phyloP scores from a whole-genome alignment of 2,329 filamentous ascomycete genomes.

The Colletotrichum plurivorum region DNA sequence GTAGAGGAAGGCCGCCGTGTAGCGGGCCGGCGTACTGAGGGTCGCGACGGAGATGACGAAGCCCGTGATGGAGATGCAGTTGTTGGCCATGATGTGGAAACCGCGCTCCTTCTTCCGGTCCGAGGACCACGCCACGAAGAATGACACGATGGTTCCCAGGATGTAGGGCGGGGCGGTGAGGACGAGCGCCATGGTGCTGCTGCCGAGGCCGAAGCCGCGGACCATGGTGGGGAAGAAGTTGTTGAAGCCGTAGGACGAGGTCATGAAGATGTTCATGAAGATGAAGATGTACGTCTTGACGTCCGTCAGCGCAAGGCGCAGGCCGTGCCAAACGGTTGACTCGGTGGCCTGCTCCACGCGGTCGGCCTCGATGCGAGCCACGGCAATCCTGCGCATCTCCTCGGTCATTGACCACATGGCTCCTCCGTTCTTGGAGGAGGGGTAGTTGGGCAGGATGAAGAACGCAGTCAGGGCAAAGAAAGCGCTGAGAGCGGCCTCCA shows the following conservation, averaged over 20 bases:
- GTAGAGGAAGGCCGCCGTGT: slow-evolving; percentile 54
- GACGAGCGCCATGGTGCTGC: slow-evolving; percentile 57
- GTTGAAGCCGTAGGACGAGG: slow-evolving; percentile 45
- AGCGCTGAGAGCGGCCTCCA: slow-evolving; percentile 49
- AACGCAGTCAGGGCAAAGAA: slow-evolving; percentile 50
- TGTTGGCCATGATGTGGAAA: slow-evolving; percentile 56
- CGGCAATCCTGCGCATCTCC: slow-evolving; percentile 45
- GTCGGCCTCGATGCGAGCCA: slow-evolving; percentile 54
- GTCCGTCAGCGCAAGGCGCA: slow-evolving; percentile 29
- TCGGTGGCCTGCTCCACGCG: slow-evolving; percentile 42
- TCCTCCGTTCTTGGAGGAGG: slow-evolving; percentile 50
- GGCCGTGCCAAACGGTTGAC: slow-evolving; percentile 32
- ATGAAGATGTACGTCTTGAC: slow-evolving; percentile 40
- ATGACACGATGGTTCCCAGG: slow-evolving; percentile 58
- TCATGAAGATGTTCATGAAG: slow-evolving; percentile 48
- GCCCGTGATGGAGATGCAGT: slow-evolving; percentile 54
- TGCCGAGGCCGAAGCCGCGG: slow-evolving; percentile 48
- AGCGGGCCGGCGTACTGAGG: slow-evolving; percentile 49
- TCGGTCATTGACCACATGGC: slow-evolving; percentile 57
- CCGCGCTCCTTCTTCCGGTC: slow-evolving; percentile 58
- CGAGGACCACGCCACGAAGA: slow-evolving; percentile 58
- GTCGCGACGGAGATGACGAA: slow-evolving; percentile 52
- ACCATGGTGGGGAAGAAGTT: slow-evolving; percentile 52
- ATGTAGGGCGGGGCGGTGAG: slow-evolving; percentile 64
- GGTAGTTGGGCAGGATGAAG: slow-evolving; percentile 54